Evolutionary conservation across 345 rosid species (phyloP), one percentile per base, ranked within the genome.

Genomic region (Brassica rapa): DNA sequence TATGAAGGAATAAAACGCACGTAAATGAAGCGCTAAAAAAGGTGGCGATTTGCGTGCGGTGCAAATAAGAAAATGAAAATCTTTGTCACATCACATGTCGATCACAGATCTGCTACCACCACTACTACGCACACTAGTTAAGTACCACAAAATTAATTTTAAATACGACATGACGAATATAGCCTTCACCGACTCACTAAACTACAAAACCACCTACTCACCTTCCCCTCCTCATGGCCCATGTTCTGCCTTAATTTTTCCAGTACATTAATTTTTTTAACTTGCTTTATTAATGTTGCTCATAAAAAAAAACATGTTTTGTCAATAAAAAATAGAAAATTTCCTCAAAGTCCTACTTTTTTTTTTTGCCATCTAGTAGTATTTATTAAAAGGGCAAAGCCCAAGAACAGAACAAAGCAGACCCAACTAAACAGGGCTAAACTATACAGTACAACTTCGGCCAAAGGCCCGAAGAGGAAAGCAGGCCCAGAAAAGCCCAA

Each of bases 111-210:
- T 35, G 65, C 21, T 37, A 35, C 23, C 8, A 77, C 61, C 67
- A 19, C 21, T 19, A 67, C 69, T 61, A 51, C 62, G 35, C n/a
- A 60, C n/a, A 37, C 66, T 15, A 63, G 4, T 8, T 65, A 16
- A 53, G 3, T 23, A 77, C 81, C 76, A 77, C 72, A 56, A 27
- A 77, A 77, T 8, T 76, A 65, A 49, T 70, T 61, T 62, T 32
- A 23, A 21, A 15, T 0, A 9, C 0, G n/a, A 24, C 56, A 53
- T 35, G 68, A 78, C 78, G 25, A 73, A 62, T 66, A 8, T 74
- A 39, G 53, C 82, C 82, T 32, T 73, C 75, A 80, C 79, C 79
- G 61, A 80, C 82, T 74, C 74, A 55, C 57, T 68, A 35, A 68
- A 35, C 37, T 62, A 74, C 82, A 79, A 73, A 68, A 32, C 49